Conservation (phyloP, 139 green algal genomes). For the Asterochloris erici region DNA sequence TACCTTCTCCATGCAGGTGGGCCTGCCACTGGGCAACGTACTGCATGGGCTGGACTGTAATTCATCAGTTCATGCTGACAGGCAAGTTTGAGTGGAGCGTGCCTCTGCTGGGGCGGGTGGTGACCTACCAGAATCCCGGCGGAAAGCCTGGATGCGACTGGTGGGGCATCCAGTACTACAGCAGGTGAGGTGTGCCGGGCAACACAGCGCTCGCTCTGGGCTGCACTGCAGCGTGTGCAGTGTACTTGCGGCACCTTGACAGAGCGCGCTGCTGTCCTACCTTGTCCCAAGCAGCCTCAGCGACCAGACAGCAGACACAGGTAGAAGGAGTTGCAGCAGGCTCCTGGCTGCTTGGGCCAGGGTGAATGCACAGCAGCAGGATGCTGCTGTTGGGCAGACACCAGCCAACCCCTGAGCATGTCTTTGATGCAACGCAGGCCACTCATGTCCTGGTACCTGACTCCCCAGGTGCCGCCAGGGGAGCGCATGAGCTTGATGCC, state of each 20-base stretch:
- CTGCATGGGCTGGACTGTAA: slow-evolving; percentile 39
- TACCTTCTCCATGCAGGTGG: neutral
- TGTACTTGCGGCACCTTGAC: neutral
- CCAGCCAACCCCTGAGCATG: slow-evolving; percentile 3
- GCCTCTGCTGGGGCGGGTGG: neutral
- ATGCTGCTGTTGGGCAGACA: slow-evolving; percentile 61
- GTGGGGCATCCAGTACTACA: slow-evolving; percentile 60
- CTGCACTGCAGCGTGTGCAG: neutral
- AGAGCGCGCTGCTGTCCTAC: no score
- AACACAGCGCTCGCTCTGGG: neutral
- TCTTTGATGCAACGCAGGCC: neutral
- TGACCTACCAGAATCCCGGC: slow-evolving; percentile 11
- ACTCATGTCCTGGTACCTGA: neutral
- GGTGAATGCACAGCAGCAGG: slow-evolving; percentile 83
- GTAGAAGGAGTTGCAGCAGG: neutral
- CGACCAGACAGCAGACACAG: no score
- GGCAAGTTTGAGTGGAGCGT: slow-evolving; percentile 36
- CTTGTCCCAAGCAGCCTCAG: no score
- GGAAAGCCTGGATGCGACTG: slow-evolving; percentile 40
- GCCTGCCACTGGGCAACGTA: slow-evolving; percentile 5
- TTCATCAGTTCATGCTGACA: slow-evolving; percentile 40
- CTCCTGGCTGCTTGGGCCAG: slow-evolving; percentile 37
- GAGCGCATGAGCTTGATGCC: slow-evolving; percentile 19
- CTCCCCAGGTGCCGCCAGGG: neutral
- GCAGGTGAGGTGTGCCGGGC: neutral